A percentile compares a stretch with the other conserved stretches of the same genome.
phyloP scores from a whole-genome alignment of 192 early-diverging fungal genomes.

The Coemansia sp. region DNA sequence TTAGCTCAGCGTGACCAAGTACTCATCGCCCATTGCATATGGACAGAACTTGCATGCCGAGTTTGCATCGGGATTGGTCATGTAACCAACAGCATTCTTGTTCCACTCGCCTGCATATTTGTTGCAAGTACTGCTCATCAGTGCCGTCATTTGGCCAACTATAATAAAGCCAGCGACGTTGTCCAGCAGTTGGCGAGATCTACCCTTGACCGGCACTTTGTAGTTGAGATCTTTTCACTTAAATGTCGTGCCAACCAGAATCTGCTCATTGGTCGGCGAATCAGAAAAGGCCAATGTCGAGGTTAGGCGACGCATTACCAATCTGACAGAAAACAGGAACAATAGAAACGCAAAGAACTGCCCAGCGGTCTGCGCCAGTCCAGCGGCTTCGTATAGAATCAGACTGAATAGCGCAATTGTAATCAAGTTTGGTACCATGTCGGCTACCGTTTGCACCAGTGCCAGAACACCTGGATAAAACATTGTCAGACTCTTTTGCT shows the following conservation, averaged over 20 bases:
- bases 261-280: slow-evolving; percentile 42
- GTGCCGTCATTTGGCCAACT: slow-evolving; percentile 68
- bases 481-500: slow-evolving; percentile 71
- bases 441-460: slow-evolving; percentile 23
- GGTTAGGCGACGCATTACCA: slow-evolving; percentile 60
- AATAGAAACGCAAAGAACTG: slow-evolving; percentile 62
- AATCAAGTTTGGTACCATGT: slow-evolving; percentile 56
- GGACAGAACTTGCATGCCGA: slow-evolving; percentile 58
- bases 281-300: slow-evolving; percentile 47
- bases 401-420: slow-evolving; percentile 57
- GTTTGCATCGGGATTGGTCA: slow-evolving; percentile 42
- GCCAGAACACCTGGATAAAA: slow-evolving; percentile 37
- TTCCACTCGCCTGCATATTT: slow-evolving; percentile 54
- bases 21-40: slow-evolving; percentile 48
- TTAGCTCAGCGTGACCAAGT: slow-evolving; percentile 47
- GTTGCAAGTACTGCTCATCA: slow-evolving; percentile 63
- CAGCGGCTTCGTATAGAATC: slow-evolving; percentile 62
- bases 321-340: slow-evolving; percentile 57
- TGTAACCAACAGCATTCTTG: slow-evolving; percentile 36
- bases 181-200: slow-evolving; percentile 65
- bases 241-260: slow-evolving; percentile 57
- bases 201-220: slow-evolving; percentile 64
- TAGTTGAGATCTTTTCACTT: slow-evolving; percentile 69
- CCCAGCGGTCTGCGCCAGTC: slow-evolving; percentile 52
- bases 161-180: slow-evolving; percentile 62